Evolutionary conservation across 371 early-diverging fungal genomes (phyloP), one percentile per base, ranked within the genome.

Genomic region (Zychaea mexicana): DNA sequence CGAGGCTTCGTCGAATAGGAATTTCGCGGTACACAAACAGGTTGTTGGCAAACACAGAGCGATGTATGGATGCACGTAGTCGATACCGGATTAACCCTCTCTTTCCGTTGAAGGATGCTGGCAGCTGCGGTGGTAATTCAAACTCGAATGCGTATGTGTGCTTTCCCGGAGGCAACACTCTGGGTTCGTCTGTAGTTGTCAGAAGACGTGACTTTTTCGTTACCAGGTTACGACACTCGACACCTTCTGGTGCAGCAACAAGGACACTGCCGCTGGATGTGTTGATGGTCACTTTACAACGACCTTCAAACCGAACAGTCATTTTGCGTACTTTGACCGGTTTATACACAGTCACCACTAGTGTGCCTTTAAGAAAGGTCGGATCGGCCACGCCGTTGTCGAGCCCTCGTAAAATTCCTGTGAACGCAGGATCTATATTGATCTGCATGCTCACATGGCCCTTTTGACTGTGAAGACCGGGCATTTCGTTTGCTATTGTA

Each of bases 341-440:
- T 36, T 71, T 68, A 6, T 68, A 60, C 21, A 76, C 72, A 21
- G 64, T 58, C 33, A 76, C 58, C 10, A 76, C 55, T 52, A 74
- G 72, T 2, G 61, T 70, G 46, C 81, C 81, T 33, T 62, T 66
- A 5, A 81, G 68, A 17, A 64, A 63, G 27, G 74, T 76, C 12
- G 78, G 76, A 66, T 81, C 81, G 12, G 75, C 71, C 60, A 66
- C 74, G 58, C 78, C 78, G 22, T 76, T 62, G 8, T 73, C 73
- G 8, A 67, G 47, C n/a, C 81, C 81, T 54, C 68, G 69, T 26
- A 81, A 32, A n/a, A 81, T 68, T 7, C 81, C 81, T 13, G 78
- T 81, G 38, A 81, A 81, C 19, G 74, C 71, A 21, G 74, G 67
- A 49, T 81, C 81, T 3, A 81, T 49, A 19, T 10, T 19, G 15